phyloP scores from a whole-genome alignment of 306 rosid species.

The Hippophae rhamnoides region DNA sequence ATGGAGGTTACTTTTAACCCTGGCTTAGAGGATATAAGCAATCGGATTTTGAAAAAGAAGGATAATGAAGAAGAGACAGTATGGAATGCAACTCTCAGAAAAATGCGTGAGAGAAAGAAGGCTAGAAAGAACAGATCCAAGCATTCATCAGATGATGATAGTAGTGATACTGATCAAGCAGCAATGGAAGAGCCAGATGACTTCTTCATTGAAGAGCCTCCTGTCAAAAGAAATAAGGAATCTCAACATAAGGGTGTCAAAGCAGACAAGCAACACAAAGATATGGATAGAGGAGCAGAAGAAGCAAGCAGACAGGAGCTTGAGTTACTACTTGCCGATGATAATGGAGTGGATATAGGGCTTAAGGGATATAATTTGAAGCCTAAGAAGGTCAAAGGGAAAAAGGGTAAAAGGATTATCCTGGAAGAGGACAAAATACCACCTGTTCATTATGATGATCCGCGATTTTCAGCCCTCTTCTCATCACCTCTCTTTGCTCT shows the following conservation, averaged over 20 bases:
- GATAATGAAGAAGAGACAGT: slow-evolving; percentile 65
- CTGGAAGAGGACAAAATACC: slow-evolving; percentile 66
- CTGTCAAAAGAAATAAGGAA: slow-evolving; percentile 39
- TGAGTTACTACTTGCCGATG: slow-evolving; percentile 90
- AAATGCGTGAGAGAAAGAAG: slow-evolving; percentile 61
- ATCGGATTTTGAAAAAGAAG: slow-evolving; percentile 69
- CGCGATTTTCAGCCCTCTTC: slow-evolving; percentile 64
- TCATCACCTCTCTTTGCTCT: slow-evolving; percentile 46
- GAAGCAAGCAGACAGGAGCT: slow-evolving; percentile 72
- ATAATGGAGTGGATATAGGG: slow-evolving; percentile 40
- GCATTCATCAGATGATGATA: slow-evolving; percentile 57
- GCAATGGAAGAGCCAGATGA: slow-evolving; percentile 51
- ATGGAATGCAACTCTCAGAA: slow-evolving; percentile 69
- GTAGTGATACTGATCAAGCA: slow-evolving; percentile 46
- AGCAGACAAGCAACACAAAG: slow-evolving; percentile 25
- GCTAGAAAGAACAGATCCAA: slow-evolving; percentile 48
- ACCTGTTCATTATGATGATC: slow-evolving; percentile 44
- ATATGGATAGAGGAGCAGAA: slow-evolving; percentile 26
- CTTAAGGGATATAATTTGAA: slow-evolving; percentile 68
- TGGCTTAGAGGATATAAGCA: slow-evolving; percentile 79
- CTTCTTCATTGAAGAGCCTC: slow-evolving; percentile 69
- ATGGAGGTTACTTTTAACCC: slow-evolving; percentile 95
- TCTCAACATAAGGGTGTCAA: slow-evolving; percentile 19
- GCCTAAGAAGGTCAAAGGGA: slow-evolving; percentile 49
- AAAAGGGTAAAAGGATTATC: slow-evolving; percentile 44